Evolutionary conservation across 345 rosid species (phyloP).

Genomic region (Syzygium oleosum): DNA sequence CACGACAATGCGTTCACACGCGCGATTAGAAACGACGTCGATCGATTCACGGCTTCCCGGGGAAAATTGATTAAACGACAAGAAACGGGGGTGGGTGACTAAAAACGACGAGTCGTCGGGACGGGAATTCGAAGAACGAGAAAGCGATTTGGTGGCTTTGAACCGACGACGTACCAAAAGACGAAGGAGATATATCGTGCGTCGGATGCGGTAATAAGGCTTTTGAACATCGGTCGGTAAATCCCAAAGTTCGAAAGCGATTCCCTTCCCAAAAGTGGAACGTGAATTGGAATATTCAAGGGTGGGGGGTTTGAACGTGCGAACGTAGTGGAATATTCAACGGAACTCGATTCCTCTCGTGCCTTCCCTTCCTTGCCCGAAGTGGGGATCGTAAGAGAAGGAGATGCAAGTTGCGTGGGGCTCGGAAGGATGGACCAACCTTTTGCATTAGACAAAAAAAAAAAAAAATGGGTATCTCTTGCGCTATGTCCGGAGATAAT

Average conservation of each 20-base stretch:
- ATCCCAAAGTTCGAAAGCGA: background rate
- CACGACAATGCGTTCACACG: background rate
- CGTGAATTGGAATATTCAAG: background rate
- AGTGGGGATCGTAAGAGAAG: background rate
- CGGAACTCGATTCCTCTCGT: background rate
- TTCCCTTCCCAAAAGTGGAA: background rate
- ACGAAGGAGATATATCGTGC: background rate
- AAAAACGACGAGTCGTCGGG: background rate
- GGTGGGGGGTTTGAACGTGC: too few species aligned
- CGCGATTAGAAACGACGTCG: background rate
- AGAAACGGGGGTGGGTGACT: background rate
- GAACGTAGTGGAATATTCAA: background rate
- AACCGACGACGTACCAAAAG: too few species aligned
- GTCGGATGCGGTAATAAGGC: background rate
- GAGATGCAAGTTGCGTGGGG: background rate
- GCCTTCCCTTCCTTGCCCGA: background rate
- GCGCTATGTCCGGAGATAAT: background rate
- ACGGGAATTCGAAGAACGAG: background rate
- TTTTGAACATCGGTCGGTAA: background rate
- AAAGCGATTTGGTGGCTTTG: background rate
- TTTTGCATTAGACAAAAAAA: background rate
- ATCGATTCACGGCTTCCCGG: too few species aligned
- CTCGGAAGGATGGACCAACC: background rate
- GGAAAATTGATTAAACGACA: background rate
- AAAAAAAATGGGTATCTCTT: background rate